Conservation (phyloP, 106 monocot genomes). For the Hemerocallis citrina region DNA sequence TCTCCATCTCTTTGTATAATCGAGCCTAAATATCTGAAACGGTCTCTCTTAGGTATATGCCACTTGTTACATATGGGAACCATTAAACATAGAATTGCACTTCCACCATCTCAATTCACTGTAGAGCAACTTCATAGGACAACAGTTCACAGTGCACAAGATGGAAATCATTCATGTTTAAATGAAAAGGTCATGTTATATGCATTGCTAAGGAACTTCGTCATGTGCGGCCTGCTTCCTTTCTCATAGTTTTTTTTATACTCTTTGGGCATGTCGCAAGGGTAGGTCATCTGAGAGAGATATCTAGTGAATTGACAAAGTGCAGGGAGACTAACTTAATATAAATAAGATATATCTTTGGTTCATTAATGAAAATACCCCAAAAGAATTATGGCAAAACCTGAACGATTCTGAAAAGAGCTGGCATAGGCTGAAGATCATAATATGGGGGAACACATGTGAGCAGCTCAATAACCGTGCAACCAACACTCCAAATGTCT, state of each 20-base stretch:
- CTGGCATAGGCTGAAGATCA: conserved; percentile 99
- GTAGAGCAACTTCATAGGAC: too few relatives aligned
- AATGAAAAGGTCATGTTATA: too few relatives aligned
- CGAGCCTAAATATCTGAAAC: too few relatives aligned
- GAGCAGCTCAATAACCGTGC: conserved; percentile 95
- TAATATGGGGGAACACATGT: conserved; percentile 99
- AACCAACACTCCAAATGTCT: conserved; percentile 99
- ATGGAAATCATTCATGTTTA: too few relatives aligned
- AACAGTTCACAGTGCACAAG: too few relatives aligned
- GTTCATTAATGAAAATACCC: too few relatives aligned
- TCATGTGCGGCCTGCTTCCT: neutral
- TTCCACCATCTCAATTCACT: too few relatives aligned
- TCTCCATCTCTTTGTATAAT: too few relatives aligned
- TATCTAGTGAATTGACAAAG: neutral
- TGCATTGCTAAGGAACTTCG: neutral
- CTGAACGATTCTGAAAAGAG: conserved; percentile 99
- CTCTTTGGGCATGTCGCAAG: neutral
- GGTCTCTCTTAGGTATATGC: too few relatives aligned
- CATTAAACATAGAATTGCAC: too few relatives aligned
- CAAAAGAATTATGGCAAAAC: conserved; percentile 16
- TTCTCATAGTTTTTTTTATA: neutral
- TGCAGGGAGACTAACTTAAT: neutral
- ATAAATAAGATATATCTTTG: neutral
- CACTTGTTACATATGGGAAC: too few relatives aligned
- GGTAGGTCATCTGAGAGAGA: neutral